Evolutionary conservation across 2,329 filamentous ascomycete genomes (phyloP), one percentile per base, ranked within the genome.

Genomic region (Cladophialophora exuberans): DNA sequence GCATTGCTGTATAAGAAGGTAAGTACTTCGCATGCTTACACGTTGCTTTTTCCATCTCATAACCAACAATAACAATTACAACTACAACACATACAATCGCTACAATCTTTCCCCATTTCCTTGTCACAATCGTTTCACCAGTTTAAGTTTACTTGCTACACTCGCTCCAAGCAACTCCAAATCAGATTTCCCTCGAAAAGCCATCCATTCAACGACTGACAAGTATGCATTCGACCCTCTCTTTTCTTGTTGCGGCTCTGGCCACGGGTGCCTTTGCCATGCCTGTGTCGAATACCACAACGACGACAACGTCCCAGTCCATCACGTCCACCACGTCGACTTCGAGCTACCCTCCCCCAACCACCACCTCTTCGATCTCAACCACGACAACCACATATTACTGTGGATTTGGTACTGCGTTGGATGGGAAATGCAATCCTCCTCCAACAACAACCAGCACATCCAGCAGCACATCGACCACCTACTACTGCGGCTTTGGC

Each of bases 1-100:
- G 18, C 9, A n/a, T 10, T 50, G 38, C 9, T 51, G 41, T 58
- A 58, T 58, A 58, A 58, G 51, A 36, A 54, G 55, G 45, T 54
- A 46, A 38, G 55, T 39, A 11, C 23, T 36, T 25, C 18, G 6
- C 20, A 6, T 28, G 18, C 6, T 23, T 20, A 41, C n/a, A n/a
- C n/a, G 20, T 18, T 28, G 36, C 35, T 20, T 35, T 50, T 13
- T 50, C 33, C 44, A 49, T 53, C 50, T 53, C 42, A 44, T 18
- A 42, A 45, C 43, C 31, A 42, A 10, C 45, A 33, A 44, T 28
- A 30, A 50, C 7, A 22, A 39, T 30, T 33, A 45, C n/a, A n/a
- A n/a, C n/a, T n/a, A n/a, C n/a, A n/a, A n/a, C n/a, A n/a, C n/a
- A n/a, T n/a, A n/a, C 23, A 23, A 48, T 38, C 45, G 28, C 28